phyloP scores from a whole-genome alignment of 169 alveolate species.

The Cryptosporidium parvum region DNA sequence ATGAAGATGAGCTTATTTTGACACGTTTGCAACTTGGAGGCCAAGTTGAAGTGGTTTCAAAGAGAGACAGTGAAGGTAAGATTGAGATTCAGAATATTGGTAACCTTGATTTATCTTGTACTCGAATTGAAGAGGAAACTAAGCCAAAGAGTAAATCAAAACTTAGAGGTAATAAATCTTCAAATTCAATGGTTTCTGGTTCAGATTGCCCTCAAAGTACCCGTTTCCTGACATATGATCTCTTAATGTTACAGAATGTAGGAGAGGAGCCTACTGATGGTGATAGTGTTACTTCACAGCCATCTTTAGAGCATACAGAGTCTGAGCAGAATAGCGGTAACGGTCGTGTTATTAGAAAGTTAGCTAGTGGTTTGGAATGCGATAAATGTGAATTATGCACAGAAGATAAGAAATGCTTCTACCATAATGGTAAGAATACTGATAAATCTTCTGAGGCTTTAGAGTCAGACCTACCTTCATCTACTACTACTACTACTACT shows the following conservation, averaged over 20 bases:
- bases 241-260: not conserved
- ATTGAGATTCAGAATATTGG: not conserved
- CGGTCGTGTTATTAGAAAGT: not conserved
- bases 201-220: not conserved
- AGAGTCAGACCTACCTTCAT: not conserved
- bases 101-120: slow-evolving; percentile 5
- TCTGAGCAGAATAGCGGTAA: not conserved
- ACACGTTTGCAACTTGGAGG: slow-evolving; percentile 41
- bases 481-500: not conserved
- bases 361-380: not conserved
- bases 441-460: not conserved
- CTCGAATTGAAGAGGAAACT: not conserved
- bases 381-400: not conserved
- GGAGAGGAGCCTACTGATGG: not conserved
- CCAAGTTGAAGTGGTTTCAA: not conserved
- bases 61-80: not conserved
- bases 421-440: slow-evolving; percentile 1
- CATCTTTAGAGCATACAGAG: not conserved
- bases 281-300: not conserved
- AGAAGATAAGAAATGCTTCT: slow-evolving; percentile 3
- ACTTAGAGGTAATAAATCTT: not conserved
- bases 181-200: not conserved
- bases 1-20: slow-evolving; percentile 17
- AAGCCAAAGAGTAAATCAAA: not conserved
- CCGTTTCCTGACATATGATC: not conserved